Base-by-base conservation (phyloP, 176 grass and related monocot species). In the Panicum miliaceum region DNA sequence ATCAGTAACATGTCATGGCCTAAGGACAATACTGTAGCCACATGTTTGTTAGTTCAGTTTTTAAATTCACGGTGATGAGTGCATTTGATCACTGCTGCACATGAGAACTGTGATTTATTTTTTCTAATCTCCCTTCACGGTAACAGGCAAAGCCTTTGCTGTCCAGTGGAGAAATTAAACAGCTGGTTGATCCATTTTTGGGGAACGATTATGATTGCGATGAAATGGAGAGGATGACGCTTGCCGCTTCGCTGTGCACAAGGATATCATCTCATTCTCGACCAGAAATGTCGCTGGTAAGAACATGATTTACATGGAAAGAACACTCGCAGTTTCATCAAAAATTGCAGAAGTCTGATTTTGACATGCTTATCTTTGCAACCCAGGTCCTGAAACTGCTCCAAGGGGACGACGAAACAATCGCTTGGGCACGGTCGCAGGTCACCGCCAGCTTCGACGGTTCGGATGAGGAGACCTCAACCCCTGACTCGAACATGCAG, bases 141-240 rank as follows among this genome's bases (percentile, higher is more conserved):
- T 86, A 80, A 84, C 69, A 99, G 97, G 97, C 97, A 67, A 94
- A 96, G 62, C 97, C 88, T 32, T 77, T 99, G 16, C 88, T 99
- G 34, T 83, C 87, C 56, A 84, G 48, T 23, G 90, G 88, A 62
- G 90, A 94, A 42, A 90, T 96, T 48, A 92, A 94, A 71, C 73
- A 88, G 37, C 36, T 96, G 48, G 52, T 99, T 42, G 91, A 99
- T 86, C 94, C 91, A 8, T 27, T 53, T 22, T 64, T 99, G 78
- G 85, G 70, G 7, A 86, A 89, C 53, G 81, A 93, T 48, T 91
- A 96, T 3, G 88, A 92, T 8, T 87, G 77, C 6, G 84, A 94
- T 38, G 91, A 99, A 77, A 93, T 91, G 86, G 91, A 95, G 88
- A 91, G 97, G 85, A 77, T 88, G 67, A 84, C 86, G 8, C 64